phyloP scores from a whole-genome alignment of 2,329 filamentous ascomycete species.

The Xylariales sp. region DNA sequence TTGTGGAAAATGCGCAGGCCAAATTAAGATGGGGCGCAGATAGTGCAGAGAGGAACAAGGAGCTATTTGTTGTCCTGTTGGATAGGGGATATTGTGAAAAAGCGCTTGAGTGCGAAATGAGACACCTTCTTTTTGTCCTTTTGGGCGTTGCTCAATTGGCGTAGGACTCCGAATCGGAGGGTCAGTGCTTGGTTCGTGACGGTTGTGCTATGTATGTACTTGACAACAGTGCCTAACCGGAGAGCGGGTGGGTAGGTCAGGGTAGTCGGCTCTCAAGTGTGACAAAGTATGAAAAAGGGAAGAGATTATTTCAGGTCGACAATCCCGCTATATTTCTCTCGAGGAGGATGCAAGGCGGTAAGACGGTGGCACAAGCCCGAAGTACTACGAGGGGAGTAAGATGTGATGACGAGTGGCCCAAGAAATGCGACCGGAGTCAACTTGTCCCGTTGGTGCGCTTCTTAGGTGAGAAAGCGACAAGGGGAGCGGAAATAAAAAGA shows the following conservation, averaged over 20 bases:
- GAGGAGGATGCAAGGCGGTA: conserved; percentile 34
- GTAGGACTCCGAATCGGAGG: conserved; percentile 37
- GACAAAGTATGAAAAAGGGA: conserved; percentile 22
- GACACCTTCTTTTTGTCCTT: conserved; percentile 24
- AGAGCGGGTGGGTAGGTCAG: conserved; percentile 5
- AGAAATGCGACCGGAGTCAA: conserved; percentile 35
- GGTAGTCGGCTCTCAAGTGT: conserved; percentile 10
- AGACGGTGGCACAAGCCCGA: conserved; percentile 30
- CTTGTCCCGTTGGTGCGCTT: conserved; percentile 39
- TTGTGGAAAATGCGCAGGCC: conserved; percentile 16
- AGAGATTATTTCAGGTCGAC: conserved; percentile 9
- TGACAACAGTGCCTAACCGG: conserved; percentile 15
- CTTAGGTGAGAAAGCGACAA: conserved; percentile 38
- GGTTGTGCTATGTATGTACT: conserved; percentile 26
- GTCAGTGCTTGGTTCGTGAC: conserved; percentile 24
- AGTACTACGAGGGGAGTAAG: conserved; percentile 26
- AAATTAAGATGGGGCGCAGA: conserved; percentile 11
- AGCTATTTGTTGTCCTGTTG: conserved; percentile 10
- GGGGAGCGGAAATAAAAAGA: conserved; percentile 33
- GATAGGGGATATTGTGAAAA: not conserved
- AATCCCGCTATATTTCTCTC: conserved; percentile 12
- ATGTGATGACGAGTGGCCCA: conserved; percentile 34
- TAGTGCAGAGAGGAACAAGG: conserved; percentile 13
- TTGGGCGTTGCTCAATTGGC: conserved; percentile 33
- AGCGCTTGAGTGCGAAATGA: conserved; percentile 9